These are phyloP conservation scores for Aristolochia fimbriata DNA, from an alignment of 164 flowering plant species.

Conservation along the genomic window DNA sequence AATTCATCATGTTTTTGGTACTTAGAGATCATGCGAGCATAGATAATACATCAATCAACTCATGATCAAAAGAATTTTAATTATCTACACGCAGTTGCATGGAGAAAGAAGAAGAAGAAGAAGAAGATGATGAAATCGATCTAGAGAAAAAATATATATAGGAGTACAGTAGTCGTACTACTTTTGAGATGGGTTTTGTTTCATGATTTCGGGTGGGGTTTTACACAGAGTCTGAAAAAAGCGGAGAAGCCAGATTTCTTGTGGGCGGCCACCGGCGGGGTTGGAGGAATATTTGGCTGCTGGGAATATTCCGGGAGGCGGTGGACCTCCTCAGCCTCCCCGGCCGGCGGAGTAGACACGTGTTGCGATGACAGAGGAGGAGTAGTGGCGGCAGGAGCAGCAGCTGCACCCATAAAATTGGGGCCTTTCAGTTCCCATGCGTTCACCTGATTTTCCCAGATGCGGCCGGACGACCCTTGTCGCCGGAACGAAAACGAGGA, in stretches of 20 bases:
- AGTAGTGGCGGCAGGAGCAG: neutral
- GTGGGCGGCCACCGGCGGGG: neutral
- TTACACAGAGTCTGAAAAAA: neutral
- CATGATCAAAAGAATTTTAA: too few species aligned
- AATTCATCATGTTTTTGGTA: too few species aligned
- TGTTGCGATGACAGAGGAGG: neutral
- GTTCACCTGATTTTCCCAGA: conserved; percentile 60
- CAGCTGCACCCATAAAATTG: neutral
- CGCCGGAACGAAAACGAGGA: conserved; percentile 64
- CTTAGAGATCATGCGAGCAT: neutral
- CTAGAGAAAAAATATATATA: too few species aligned
- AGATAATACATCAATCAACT: neutral
- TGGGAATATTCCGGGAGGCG: too few species aligned
- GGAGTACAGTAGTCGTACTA: too few species aligned
- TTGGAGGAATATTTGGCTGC: too few species aligned
- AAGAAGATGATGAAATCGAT: too few species aligned
- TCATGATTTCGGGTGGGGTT: too few species aligned
- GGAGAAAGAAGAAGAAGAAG: too few species aligned
- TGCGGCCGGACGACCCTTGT: conserved; percentile 69
- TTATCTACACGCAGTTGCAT: too few species aligned
- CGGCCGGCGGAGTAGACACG: neutral
- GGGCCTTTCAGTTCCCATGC: conserved; percentile 17
- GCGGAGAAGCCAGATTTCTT: neutral
- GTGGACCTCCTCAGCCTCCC: neutral
- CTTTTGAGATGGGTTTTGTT: too few species aligned